These are phyloP conservation scores for Rhodosporidiobolus sp. DNA, from an alignment of 768 basidiomycete species.

Conservation along the genomic window DNA sequence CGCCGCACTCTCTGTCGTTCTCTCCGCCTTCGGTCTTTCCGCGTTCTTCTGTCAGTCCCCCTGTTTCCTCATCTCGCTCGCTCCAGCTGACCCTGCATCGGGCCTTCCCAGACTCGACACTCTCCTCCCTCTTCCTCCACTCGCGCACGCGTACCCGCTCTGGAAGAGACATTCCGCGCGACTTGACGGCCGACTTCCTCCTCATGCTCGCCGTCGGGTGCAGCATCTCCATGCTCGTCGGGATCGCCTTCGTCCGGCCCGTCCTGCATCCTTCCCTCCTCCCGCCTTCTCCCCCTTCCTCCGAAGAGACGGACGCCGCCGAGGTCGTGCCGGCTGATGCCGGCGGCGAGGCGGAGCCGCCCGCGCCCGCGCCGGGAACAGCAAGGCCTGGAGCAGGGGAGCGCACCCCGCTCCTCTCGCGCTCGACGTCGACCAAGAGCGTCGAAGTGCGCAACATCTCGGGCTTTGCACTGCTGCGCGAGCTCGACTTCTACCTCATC, in stretches of 20 bases:
- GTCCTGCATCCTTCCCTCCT: background rate
- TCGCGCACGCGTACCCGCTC: background rate
- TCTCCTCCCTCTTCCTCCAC: slow-evolving; percentile 16
- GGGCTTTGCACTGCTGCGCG: slow-evolving; percentile 13
- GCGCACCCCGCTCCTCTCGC: slow-evolving; percentile 14
- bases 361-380: too few species aligned
- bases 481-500: slow-evolving; percentile 24
- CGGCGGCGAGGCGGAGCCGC: too few species aligned
- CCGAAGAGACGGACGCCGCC: background rate
- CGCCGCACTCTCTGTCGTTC: slow-evolving; percentile 17
- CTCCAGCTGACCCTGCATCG: background rate
- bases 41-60: slow-evolving; percentile 35
- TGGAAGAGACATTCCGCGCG: background rate
- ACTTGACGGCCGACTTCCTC: slow-evolving; percentile 32
- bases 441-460: slow-evolving; percentile 11
- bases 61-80: background rate
- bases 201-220: slow-evolving; percentile 32
- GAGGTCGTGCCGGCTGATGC: background rate
- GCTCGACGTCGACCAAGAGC: background rate
- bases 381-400: background rate
- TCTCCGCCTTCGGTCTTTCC: slow-evolving; percentile 28
- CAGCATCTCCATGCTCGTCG: slow-evolving; percentile 21
- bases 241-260: slow-evolving; percentile 18
- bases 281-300: too few species aligned
- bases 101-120: slow-evolving; percentile 18